These are phyloP conservation scores for Salix arbutifolia DNA, from an alignment of 345 rosid genomes.

Conservation along the genomic window DNA sequence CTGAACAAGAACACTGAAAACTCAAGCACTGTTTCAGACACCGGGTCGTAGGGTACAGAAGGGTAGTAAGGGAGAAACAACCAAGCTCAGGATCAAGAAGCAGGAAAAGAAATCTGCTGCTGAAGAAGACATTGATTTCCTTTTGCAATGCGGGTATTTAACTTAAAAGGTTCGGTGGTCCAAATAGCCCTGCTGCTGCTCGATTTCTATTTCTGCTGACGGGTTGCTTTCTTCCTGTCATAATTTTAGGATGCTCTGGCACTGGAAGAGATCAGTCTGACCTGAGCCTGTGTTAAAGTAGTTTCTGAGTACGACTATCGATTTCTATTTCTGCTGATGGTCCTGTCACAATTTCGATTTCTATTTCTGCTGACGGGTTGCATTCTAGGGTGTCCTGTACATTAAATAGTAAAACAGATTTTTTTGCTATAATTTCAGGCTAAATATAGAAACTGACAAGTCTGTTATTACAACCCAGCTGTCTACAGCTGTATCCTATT, in stretches of 20 bases:
- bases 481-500: no score
- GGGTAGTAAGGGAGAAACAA: slow-evolving; percentile 42
- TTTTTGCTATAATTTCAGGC: no score
- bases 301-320: not conserved
- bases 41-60: slow-evolving; percentile 36
- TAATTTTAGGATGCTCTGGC: not conserved
- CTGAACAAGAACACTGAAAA: slow-evolving; percentile 35
- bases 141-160: not conserved
- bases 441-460: no score
- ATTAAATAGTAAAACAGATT: no score
- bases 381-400: no score
- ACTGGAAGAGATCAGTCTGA: no score
- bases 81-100: slow-evolving; percentile 38
- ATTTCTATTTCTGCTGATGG: not conserved
- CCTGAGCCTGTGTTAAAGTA: no score
- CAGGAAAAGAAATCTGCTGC: slow-evolving; percentile 40
- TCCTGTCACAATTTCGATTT: not conserved
- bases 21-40: slow-evolving; percentile 9
- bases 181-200: slow-evolving; percentile 30
- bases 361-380: no score
- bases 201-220: not conserved
- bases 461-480: no score
- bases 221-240: not conserved
- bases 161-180: slow-evolving; percentile 15
- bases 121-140: slow-evolving; percentile 31